Base-by-base conservation (phyloP, 495 filamentous ascomycete genomes). In the Tuber magnatum region DNA sequence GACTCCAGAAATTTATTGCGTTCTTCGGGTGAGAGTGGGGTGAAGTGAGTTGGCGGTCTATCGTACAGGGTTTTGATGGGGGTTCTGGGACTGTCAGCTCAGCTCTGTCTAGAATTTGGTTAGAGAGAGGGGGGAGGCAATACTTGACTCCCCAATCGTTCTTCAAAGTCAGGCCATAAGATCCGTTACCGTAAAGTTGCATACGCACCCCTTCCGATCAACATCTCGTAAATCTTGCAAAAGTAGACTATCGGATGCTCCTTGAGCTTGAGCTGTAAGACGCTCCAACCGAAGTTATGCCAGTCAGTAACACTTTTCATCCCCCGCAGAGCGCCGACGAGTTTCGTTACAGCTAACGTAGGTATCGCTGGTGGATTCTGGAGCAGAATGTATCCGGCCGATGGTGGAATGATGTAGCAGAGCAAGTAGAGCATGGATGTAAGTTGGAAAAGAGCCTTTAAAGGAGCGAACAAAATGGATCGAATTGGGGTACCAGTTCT, bases 221-320 rank as follows among this genome's bases (percentile, higher is more conserved):
- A 79, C 51, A 84, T 87, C 81, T 99, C 95, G 83, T 97, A 97
- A 80, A 88, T 86, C 69, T 88, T 89, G 3, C 93, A 91, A 32
- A 94, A 80, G 73, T 78, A 85, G 24, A 97, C 94, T 12, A 98
- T 86, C 0, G 92, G 92, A 82, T 97, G 94, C 10, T 73, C 74
- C 68, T 87, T 83, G 56, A 90, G 81, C 85, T 92, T 88, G 81
- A 92, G 80, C 79, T 87, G 61, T 7, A 99, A 89, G 75, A 98
- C 94, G n/a, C 92, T 94, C 87, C 93, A 97, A 76, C 95, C 94
- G 84, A 97, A 97, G 83, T 99, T 99, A 85, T 99, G 95, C 95
- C 95, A 99, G 84, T 99, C 95, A 74, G 98, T 93, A 48, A 97
- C 87, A 4, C 97, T 88, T 74, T 87, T 87, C 39, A 92, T 94